phyloP scores from a whole-genome alignment of 331 rosid genomes.

The Rhamnella rubrinervis region DNA sequence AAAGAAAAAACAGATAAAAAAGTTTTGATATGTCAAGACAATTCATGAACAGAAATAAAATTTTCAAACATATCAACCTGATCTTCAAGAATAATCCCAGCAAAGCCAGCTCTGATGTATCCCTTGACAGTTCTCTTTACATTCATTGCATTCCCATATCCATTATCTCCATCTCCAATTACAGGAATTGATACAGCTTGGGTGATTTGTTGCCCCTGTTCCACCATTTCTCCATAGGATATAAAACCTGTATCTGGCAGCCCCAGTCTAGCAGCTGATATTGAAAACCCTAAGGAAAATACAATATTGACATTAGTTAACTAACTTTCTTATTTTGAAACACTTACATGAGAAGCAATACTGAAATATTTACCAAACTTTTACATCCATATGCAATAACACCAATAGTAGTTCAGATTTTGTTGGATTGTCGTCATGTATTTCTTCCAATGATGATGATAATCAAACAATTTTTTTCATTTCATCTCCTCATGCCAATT shows the following conservation, averaged over 20 bases:
- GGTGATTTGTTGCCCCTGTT: conserved; percentile 68
- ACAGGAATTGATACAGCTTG: conserved; percentile 78
- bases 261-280: conserved; percentile 74
- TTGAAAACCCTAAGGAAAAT: conserved; percentile 58
- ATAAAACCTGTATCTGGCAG: conserved; percentile 80
- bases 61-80: conserved; percentile 53
- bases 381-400: neutral
- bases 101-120: conserved; percentile 76
- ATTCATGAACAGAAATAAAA: neutral
- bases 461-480: no score
- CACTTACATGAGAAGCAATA: neutral
- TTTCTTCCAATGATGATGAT: no score
- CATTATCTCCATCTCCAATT: conserved; percentile 87
- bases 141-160: conserved; percentile 88
- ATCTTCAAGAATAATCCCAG: conserved; percentile 85
- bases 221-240: conserved; percentile 85
- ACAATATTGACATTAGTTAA: conserved; percentile 7
- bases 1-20: neutral
- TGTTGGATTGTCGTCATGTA: no score
- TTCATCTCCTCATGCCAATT: no score
- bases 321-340: neutral
- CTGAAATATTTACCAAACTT: neutral
- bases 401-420: neutral
- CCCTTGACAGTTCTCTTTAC: conserved; percentile 87
- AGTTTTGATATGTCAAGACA: neutral